Conservation (phyloP, 345 rosid genomes). For the Gossypium arboreum region DNA sequence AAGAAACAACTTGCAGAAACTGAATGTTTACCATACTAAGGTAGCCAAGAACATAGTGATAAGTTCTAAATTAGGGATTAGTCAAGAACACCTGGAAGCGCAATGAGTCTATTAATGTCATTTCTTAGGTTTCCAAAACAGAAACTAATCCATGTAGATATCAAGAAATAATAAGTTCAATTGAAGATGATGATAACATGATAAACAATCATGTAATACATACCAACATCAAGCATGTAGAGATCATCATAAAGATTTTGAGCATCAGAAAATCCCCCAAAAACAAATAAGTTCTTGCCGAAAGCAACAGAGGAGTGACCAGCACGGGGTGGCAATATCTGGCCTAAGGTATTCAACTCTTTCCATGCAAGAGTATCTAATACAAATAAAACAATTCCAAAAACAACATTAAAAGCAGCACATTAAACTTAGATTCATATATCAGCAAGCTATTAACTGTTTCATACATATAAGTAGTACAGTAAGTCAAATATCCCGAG, state of each 20-base stretch:
- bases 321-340: slow-evolving; percentile 86
- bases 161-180: background rate
- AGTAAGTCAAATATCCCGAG: background rate
- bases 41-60: background rate
- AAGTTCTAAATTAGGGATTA: slow-evolving; percentile 2
- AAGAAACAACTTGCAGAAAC: background rate
- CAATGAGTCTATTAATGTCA: background rate
- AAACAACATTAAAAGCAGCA: slow-evolving; percentile 18
- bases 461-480: background rate
- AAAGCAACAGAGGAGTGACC: slow-evolving; percentile 87
- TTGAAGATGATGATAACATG: slow-evolving; percentile 2
- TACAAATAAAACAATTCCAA: slow-evolving; percentile 14
- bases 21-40: background rate
- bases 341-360: slow-evolving; percentile 75
- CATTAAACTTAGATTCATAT: background rate
- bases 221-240: slow-evolving; percentile 86
- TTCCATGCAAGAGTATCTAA: slow-evolving; percentile 87
- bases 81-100: background rate
- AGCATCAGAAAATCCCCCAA: slow-evolving; percentile 95
- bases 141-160: background rate
- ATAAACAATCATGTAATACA: slow-evolving; percentile 22
- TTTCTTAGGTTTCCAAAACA: background rate
- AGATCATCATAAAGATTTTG: slow-evolving; percentile 89
- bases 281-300: slow-evolving; percentile 83
- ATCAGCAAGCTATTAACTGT: slow-evolving; percentile 6